Percentiles rank a stretch among this genome's conserved stretches.
Evolutionary conservation across 2,329 filamentous ascomycete genomes (phyloP).

Genomic region (Penicillium sp.): DNA sequence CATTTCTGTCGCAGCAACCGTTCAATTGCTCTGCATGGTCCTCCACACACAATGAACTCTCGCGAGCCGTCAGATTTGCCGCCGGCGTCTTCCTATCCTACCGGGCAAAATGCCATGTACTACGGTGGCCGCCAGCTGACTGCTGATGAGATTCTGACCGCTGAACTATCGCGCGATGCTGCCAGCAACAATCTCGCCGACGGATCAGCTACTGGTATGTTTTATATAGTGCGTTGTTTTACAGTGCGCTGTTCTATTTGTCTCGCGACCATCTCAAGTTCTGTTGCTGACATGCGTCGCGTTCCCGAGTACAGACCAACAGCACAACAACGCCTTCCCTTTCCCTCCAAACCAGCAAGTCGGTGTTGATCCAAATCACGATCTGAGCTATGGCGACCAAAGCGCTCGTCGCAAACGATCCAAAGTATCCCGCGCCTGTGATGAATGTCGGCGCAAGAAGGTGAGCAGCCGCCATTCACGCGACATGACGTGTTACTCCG

Average conservation of each 20-base stretch:
- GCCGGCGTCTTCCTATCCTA: constrained; percentile 42
- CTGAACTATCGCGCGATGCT: constrained; percentile 46
- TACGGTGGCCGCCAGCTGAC: constrained; percentile 45
- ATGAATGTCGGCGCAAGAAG: constrained; percentile 85
- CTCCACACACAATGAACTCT: constrained; percentile 32
- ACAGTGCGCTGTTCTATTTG: constrained; percentile 22
- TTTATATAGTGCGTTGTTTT: too few relatives aligned
- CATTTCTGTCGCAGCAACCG: constrained; percentile 14
- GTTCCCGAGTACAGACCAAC: constrained; percentile 34
- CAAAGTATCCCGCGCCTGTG: constrained; percentile 83
- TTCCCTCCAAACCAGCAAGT: constrained; percentile 43
- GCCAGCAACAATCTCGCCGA: constrained; percentile 42
- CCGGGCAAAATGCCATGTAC: constrained; percentile 40
- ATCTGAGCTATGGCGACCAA: constrained; percentile 54
- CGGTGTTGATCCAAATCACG: constrained; percentile 43
- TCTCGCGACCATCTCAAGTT: not conserved
- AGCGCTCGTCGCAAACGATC: constrained; percentile 71
- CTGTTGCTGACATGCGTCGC: constrained; percentile 34
- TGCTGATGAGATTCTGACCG: constrained; percentile 46
- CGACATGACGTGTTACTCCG: constrained; percentile 13
- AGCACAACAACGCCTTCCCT: constrained; percentile 39
- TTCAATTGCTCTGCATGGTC: constrained; percentile 11
- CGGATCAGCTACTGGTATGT: constrained; percentile 35
- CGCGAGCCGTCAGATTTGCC: constrained; percentile 42
- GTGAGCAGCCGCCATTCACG: constrained; percentile 29